Percentiles rank a stretch among this genome's conserved stretches.
Conservation (phyloP, 2,329 filamentous ascomycete genomes). For the Aspergillus ustus region DNA sequence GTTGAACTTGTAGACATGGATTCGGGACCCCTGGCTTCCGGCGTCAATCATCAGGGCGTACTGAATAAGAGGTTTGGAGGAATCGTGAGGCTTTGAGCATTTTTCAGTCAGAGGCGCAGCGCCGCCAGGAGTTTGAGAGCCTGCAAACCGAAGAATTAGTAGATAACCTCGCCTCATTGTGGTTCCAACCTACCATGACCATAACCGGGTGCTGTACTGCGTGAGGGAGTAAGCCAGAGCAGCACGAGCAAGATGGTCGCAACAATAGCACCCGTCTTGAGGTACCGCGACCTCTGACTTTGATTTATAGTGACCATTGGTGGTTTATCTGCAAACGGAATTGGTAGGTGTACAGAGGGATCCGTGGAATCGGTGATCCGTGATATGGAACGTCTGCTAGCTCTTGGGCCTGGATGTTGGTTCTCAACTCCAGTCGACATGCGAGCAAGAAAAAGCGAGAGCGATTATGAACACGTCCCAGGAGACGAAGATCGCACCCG, state of each 20-base stretch:
- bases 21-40: constrained; percentile 94
- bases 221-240: constrained; percentile 56
- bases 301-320: constrained; percentile 61
- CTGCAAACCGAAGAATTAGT: constrained; percentile 22
- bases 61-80: constrained; percentile 91
- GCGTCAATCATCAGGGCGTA: constrained; percentile 99
- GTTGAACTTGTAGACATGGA: constrained; percentile 99
- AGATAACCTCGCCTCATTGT: neutral
- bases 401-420: constrained; percentile 49
- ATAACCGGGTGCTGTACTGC: constrained; percentile 29
- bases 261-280: constrained; percentile 66
- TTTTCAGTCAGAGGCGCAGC: constrained; percentile 64
- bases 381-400: constrained; percentile 59
- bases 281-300: constrained; percentile 62
- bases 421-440: constrained; percentile 62
- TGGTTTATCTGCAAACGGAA: constrained; percentile 46
- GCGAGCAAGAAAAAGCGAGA: constrained; percentile 39
- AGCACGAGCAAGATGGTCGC: constrained; percentile 62
- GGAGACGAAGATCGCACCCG: constrained; percentile 22
- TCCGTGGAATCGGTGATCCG: constrained; percentile 48
- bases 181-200: constrained; percentile 29
- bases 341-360: constrained; percentile 54
- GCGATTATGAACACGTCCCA: constrained; percentile 26
- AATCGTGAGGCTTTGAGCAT: constrained; percentile 82
- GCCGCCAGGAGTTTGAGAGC: constrained; percentile 29